Evolutionary conservation across 2,329 filamentous ascomycete species (phyloP).

Genomic region (Chalaropsis thielavioides): DNA sequence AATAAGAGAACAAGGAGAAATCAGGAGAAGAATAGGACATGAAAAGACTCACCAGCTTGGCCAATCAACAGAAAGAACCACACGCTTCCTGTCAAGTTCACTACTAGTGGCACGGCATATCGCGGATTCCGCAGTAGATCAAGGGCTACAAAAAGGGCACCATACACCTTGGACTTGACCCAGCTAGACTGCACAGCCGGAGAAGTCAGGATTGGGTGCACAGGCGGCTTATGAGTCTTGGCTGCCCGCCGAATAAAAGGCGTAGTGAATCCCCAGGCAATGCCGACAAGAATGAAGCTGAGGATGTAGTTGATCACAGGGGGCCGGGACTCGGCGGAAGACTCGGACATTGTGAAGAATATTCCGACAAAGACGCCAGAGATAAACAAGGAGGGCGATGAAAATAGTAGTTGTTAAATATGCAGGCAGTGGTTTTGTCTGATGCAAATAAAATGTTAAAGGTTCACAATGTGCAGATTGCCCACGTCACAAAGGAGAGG

Average conservation of each 20-base stretch:
- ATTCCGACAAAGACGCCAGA: background rate
- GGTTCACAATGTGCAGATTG: background rate
- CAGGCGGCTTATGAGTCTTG: conserved; percentile 51
- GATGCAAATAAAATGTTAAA: too few relatives aligned
- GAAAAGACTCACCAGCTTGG: conserved; percentile 55
- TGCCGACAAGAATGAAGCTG: conserved; percentile 77
- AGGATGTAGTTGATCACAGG: conserved; percentile 66
- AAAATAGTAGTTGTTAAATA: background rate
- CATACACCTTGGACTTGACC: conserved; percentile 47
- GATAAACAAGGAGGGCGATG: background rate
- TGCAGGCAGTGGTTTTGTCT: background rate
- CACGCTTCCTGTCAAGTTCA: conserved; percentile 84
- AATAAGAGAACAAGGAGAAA: background rate
- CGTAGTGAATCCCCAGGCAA: conserved; percentile 87
- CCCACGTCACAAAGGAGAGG: background rate
- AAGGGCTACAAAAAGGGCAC: conserved; percentile 56
- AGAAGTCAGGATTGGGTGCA: conserved; percentile 40
- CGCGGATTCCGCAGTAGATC: conserved; percentile 68
- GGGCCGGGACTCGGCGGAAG: conserved; percentile 24
- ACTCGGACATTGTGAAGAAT: background rate
- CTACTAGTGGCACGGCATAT: conserved; percentile 69
- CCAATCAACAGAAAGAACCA: conserved; percentile 97
- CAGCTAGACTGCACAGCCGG: conserved; percentile 41
- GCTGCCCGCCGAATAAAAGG: conserved; percentile 84
- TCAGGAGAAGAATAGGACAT: background rate